Evolutionary conservation across 2,329 filamentous ascomycete genomes (phyloP).

Genomic region (Neofusicoccum kwambonambiense): DNA sequence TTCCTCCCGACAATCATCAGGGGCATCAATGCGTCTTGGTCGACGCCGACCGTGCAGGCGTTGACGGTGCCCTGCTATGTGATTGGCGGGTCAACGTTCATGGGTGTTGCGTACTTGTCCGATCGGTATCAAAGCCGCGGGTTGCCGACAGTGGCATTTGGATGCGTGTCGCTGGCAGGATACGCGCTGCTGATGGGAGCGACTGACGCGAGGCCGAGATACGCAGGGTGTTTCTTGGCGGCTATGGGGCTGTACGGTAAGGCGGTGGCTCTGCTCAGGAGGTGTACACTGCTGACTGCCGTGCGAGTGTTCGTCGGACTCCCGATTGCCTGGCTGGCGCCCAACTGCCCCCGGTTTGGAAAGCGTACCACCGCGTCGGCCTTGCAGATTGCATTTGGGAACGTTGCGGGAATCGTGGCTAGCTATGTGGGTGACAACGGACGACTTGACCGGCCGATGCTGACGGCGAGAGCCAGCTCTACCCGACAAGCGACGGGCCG

Average conservation of each 20-base stretch:
- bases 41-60: slow-evolving; percentile 66
- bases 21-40: slow-evolving; percentile 62
- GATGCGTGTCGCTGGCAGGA: slow-evolving; percentile 62
- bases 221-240: slow-evolving; percentile 75
- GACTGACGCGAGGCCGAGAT: slow-evolving; percentile 32
- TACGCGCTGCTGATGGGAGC: slow-evolving; percentile 42
- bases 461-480: slow-evolving; percentile 36
- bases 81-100: slow-evolving; percentile 68
- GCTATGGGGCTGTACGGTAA: slow-evolving; percentile 66
- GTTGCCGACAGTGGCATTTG: slow-evolving; percentile 63
- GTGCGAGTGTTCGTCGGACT: slow-evolving; percentile 49
- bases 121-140: slow-evolving; percentile 67
- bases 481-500: slow-evolving; percentile 45
- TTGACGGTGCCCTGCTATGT: slow-evolving; percentile 78
- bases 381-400: slow-evolving; percentile 69
- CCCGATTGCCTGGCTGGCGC: slow-evolving; percentile 61
- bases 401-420: slow-evolving; percentile 70
- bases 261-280: background rate
- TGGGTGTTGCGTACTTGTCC: slow-evolving; percentile 64
- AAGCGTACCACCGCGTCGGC: slow-evolving; percentile 73
- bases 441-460: background rate
- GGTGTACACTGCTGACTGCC: background rate
- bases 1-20: slow-evolving; percentile 78
- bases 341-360: slow-evolving; percentile 72
- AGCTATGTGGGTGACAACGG: slow-evolving; percentile 56